These are phyloP conservation scores for Colletotrichum sp. DNA, from an alignment of 2,329 filamentous ascomycete species.

Conservation along the genomic window DNA sequence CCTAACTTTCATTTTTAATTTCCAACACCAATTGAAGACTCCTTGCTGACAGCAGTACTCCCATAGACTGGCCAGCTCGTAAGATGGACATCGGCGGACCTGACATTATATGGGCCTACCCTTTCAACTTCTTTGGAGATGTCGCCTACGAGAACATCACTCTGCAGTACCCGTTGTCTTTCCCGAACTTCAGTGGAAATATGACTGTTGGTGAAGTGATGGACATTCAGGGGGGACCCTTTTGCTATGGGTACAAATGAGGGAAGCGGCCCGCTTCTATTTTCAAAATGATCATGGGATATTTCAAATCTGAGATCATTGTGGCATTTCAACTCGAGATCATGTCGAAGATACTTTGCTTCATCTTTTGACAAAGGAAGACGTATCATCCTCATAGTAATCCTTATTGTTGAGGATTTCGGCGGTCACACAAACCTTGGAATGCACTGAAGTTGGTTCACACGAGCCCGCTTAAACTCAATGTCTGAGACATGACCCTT, in stretches of 20 bases:
- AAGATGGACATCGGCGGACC: slow-evolving; percentile 35
- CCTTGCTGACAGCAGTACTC: background rate
- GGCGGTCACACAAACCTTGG: too few relatives aligned
- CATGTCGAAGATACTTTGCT: too few relatives aligned
- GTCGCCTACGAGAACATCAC: slow-evolving; percentile 37
- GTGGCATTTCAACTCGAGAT: too few relatives aligned
- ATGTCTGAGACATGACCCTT: background rate
- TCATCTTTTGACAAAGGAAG: too few relatives aligned
- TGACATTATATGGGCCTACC: slow-evolving; percentile 35
- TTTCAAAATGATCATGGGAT: too few relatives aligned
- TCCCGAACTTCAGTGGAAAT: background rate
- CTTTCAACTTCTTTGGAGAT: slow-evolving; percentile 35
- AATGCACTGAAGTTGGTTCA: background rate
- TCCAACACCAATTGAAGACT: fast-evolving
- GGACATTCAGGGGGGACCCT: background rate
- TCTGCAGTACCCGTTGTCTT: slow-evolving; percentile 22
- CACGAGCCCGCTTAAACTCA: background rate
- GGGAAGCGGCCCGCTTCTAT: fast-evolving
- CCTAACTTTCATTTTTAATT: fast-evolving
- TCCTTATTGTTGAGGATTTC: fast-evolving
- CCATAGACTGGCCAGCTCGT: slow-evolving; percentile 29
- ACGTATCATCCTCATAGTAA: too few relatives aligned
- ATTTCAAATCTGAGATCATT: too few relatives aligned
- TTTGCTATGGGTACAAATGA: background rate
- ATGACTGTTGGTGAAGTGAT: background rate